These are phyloP conservation scores for Didymella lethalis DNA, from an alignment of 2,329 filamentous ascomycete genomes.

Conservation along the genomic window DNA sequence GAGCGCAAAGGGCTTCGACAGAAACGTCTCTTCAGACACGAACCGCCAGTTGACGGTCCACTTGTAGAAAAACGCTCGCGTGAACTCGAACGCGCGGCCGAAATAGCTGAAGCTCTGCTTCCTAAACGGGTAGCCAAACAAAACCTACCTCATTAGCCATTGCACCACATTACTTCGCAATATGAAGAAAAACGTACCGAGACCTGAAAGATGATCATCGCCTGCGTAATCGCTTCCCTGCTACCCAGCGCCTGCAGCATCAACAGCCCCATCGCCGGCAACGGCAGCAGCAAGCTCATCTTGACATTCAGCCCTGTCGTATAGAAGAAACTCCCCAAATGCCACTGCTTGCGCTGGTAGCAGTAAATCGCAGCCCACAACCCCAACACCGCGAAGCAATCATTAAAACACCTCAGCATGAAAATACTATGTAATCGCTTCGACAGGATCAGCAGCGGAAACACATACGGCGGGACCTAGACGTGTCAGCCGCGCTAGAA, in stretches of 20 bases:
- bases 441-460: slow-evolving; percentile 84
- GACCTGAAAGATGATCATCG: slow-evolving; percentile 75
- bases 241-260: slow-evolving; percentile 78
- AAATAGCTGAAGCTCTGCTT: slow-evolving; percentile 75
- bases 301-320: slow-evolving; percentile 87
- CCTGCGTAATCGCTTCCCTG: slow-evolving; percentile 70
- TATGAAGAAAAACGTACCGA: slow-evolving; percentile 64
- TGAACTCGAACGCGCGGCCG: slow-evolving; percentile 86
- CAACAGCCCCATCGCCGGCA: slow-evolving; percentile 81
- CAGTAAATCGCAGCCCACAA: slow-evolving; percentile 82
- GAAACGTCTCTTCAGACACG: slow-evolving; percentile 81
- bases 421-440: slow-evolving; percentile 96
- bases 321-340: slow-evolving; percentile 74
- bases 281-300: slow-evolving; percentile 85
- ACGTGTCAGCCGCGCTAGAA: background rate
- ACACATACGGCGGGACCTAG: slow-evolving; percentile 83
- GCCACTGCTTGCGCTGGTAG: slow-evolving; percentile 79
- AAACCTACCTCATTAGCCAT: slow-evolving; percentile 51
- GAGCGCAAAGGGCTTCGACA: slow-evolving; percentile 73
- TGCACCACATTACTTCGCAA: background rate
- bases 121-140: slow-evolving; percentile 72
- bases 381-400: slow-evolving; percentile 85
- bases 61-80: slow-evolving; percentile 89
- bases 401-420: slow-evolving; percentile 92
- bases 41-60: slow-evolving; percentile 99